Conservation (phyloP, 2,329 filamentous ascomycete species). For the Sporothrix euskadiensis region DNA sequence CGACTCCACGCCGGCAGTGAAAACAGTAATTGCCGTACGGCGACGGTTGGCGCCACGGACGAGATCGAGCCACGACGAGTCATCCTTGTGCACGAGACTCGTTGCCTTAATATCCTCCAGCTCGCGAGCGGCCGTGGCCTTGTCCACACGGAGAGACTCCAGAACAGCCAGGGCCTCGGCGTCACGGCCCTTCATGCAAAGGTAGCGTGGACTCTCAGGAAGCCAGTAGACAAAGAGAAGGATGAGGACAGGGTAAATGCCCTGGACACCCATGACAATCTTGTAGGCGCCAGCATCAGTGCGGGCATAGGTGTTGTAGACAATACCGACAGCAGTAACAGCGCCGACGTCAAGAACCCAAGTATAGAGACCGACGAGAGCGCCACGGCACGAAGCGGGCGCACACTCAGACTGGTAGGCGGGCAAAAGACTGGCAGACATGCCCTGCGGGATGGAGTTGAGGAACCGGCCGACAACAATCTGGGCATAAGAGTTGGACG, state of each 20-base stretch:
- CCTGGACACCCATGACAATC: conserved; percentile 26
- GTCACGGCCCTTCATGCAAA: conserved; percentile 4
- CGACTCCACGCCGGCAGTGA: conserved; percentile 16
- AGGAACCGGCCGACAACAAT: conserved; percentile 21
- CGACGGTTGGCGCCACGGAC: conserved; percentile 17
- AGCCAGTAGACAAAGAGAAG: conserved; percentile 20
- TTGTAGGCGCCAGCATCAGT: conserved; percentile 21
- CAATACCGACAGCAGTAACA: conserved; percentile 23
- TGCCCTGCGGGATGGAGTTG: conserved; percentile 26
- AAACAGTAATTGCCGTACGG: conserved; percentile 22
- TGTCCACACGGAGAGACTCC: conserved; percentile 6
- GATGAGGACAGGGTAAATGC: conserved; percentile 19
- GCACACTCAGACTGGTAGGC: conserved; percentile 25
- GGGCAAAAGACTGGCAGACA: conserved; percentile 24
- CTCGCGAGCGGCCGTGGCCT: conserved; percentile 3
- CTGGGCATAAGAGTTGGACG: conserved; percentile 22
- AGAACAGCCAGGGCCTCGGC: conserved; percentile 17
- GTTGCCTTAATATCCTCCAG: conserved; percentile 18
- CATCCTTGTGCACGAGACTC: not conserved
- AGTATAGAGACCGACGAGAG: conserved; percentile 21
- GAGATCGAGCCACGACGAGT: conserved; percentile 20
- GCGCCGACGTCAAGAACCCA: conserved; percentile 25
- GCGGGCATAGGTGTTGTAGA: conserved; percentile 20
- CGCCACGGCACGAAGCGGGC: conserved; percentile 19
- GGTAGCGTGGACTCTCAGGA: conserved; percentile 24